These are phyloP conservation scores for Flueggea neowawraea DNA, from an alignment of 441 rosid genomes.

Conservation along the genomic window DNA sequence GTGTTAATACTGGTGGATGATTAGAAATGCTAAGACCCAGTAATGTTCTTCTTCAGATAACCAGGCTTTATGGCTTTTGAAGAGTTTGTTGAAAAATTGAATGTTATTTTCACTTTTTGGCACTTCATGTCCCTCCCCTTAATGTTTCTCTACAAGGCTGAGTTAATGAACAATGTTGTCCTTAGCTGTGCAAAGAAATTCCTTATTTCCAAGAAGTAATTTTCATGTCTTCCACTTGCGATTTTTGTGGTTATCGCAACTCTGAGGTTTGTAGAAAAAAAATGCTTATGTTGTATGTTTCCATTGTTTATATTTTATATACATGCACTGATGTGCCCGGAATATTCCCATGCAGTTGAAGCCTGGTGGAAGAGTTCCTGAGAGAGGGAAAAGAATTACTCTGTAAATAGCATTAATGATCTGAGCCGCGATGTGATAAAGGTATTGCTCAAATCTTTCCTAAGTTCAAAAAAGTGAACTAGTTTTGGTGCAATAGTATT, in stretches of 20 bases:
- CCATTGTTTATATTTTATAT: no score
- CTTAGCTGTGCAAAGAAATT: constrained; percentile 67
- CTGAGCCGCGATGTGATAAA: constrained; percentile 94
- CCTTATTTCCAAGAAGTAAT: constrained; percentile 99
- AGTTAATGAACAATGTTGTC: constrained; percentile 19
- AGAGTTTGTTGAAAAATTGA: no score
- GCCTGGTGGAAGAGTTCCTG: constrained; percentile 86
- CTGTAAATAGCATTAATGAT: constrained; percentile 62
- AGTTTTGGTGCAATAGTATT: not conserved
- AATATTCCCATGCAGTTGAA: constrained; percentile 53
- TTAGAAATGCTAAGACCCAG: no score
- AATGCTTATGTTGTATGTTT: no score
- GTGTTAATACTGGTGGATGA: no score
- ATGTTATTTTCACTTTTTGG: no score
- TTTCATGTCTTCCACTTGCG: constrained; percentile 97
- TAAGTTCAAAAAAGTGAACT: no score
- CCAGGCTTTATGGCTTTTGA: no score
- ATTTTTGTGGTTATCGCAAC: constrained; percentile 87
- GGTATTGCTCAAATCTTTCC: constrained; percentile 36
- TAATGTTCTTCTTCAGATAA: no score
- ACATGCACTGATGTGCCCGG: no score
- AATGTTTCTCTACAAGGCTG: not conserved
- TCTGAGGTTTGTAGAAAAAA: constrained; percentile 75
- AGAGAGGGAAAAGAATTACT: constrained; percentile 76
- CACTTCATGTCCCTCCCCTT: no score